Evolutionary conservation across 75 land plant genomes (phyloP), one percentile per base, ranked within the genome.

Genomic region (Cryptomeria japonica): DNA sequence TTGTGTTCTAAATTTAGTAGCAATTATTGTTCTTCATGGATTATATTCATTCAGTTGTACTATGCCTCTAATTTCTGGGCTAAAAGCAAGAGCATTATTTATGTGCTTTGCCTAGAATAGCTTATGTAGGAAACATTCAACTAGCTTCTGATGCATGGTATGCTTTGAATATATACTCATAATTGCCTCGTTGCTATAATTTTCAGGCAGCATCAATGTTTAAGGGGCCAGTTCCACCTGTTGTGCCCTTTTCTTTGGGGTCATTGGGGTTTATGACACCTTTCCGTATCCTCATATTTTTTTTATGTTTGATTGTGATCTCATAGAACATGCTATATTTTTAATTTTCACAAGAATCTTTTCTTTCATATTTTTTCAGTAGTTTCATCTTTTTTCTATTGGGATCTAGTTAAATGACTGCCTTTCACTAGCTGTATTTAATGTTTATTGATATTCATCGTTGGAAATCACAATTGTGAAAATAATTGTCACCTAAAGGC

Each of bases 221-320:
- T 87, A 98, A 94, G 91, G 99, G 99, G 53, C 97, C 98, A 46
- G 95, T 97, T 88, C 99, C 99, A 90, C 99, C 96, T 80, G 19
- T 96, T 41, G 97, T 98, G 2, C 90, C 99, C 87, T 98, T 98
- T 91, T 93, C 99, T 53, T 91, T 98, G 80, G 99, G 98, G 38
- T 96, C 99, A 44, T 88, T 98, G 37, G 99, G 99, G 37, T 98
- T 98, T 86, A 97, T 98, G 99, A 98, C 99, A 31, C 96, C 95
- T 31, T 98, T 97, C 72, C 93, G 98, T 98, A 98, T 96, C 97
- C 98, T 93, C 42, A 34, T 19, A 58, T 16, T 77, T n/a, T 87
- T 6, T 47, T 58, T 28, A 46, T 79, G 25, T 79, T 41, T 25
- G 19, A 79, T 39, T 9, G 28, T 79, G 44, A 19, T 39, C 34